These are phyloP conservation scores for Alternaria ventricosa DNA, from an alignment of 2,329 filamentous ascomycete genomes.

Conservation along the genomic window DNA sequence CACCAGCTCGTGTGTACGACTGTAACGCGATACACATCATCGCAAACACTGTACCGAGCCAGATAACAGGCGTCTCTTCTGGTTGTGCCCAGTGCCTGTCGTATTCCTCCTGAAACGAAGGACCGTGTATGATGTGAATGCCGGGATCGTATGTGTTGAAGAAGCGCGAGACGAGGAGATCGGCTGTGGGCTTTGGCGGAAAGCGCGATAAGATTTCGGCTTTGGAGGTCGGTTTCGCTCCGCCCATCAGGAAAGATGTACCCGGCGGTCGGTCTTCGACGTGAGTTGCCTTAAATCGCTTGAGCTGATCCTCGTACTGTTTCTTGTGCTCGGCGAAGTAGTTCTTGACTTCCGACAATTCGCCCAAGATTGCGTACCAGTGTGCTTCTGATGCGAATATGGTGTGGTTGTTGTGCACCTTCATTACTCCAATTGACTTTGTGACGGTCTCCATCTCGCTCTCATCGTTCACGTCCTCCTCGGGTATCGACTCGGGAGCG, in stretches of 20 bases:
- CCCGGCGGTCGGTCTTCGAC: conserved; percentile 63
- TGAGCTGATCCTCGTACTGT: conserved; percentile 82
- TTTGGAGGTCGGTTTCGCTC: conserved; percentile 71
- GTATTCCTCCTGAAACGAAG: conserved; percentile 77
- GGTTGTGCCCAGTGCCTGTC: conserved; percentile 75
- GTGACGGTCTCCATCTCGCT: conserved; percentile 67
- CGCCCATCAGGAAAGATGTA: conserved; percentile 80
- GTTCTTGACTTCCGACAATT: conserved; percentile 89
- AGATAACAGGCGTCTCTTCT: conserved; percentile 74
- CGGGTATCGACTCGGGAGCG: conserved; percentile 60
- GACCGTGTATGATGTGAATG: conserved; percentile 66
- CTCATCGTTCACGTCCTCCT: conserved; percentile 61
- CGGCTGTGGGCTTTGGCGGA: conserved; percentile 80
- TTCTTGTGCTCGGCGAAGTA: conserved; percentile 89
- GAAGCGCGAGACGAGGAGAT: conserved; percentile 84
- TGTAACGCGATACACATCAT: conserved; percentile 79
- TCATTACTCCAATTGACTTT: conserved; percentile 60
- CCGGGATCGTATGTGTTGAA: conserved; percentile 81
- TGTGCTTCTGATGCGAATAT: conserved; percentile 60
- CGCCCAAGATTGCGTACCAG: conserved; percentile 60
- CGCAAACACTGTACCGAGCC: conserved; percentile 78
- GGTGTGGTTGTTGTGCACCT: conserved; percentile 57
- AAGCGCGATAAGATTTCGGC: conserved; percentile 79
- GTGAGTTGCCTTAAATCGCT: conserved; percentile 75
- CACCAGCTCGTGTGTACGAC: conserved; percentile 79